phyloP scores from a whole-genome alignment of 225 moss, liverwort and hornwort species.

The Marchantia polymorpha region DNA sequence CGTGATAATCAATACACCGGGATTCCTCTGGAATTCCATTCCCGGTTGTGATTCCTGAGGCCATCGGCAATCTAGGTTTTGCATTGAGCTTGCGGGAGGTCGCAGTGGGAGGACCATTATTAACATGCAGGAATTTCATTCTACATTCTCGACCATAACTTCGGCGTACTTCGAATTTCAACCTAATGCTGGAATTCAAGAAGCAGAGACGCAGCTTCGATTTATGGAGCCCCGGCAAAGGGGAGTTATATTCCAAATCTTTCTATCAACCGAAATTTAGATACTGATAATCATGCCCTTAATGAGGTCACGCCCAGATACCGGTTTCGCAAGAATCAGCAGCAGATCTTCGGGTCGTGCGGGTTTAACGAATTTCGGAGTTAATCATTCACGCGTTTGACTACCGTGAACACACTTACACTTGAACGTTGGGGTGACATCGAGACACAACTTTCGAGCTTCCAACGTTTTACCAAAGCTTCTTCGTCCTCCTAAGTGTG shows the following conservation, averaged over 20 bases:
- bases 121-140: not conserved
- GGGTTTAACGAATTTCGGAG: not conserved
- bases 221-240: too few species aligned
- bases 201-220: too few species aligned
- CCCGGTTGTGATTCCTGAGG: not conserved
- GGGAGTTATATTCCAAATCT: too few species aligned
- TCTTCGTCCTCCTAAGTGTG: not conserved
- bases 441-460: not conserved
- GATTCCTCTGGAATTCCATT: not conserved
- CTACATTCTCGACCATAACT: not conserved
- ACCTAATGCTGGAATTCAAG: too few species aligned
- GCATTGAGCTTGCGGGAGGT: not conserved
- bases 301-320: not conserved
- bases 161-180: too few species aligned
- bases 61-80: not conserved
- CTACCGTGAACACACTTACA: not conserved
- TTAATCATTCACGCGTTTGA: not conserved
- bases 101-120: not conserved
- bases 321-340: not conserved
- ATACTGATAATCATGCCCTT: not conserved
- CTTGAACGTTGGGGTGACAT: not conserved
- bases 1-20: slow-evolving; percentile 1
- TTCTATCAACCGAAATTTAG: not conserved
- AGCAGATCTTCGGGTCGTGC: not conserved
- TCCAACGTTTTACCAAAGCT: not conserved